Evolutionary conservation across 2,329 filamentous ascomycete genomes (phyloP).

Genomic region (Arthrinium phaeospermum): DNA sequence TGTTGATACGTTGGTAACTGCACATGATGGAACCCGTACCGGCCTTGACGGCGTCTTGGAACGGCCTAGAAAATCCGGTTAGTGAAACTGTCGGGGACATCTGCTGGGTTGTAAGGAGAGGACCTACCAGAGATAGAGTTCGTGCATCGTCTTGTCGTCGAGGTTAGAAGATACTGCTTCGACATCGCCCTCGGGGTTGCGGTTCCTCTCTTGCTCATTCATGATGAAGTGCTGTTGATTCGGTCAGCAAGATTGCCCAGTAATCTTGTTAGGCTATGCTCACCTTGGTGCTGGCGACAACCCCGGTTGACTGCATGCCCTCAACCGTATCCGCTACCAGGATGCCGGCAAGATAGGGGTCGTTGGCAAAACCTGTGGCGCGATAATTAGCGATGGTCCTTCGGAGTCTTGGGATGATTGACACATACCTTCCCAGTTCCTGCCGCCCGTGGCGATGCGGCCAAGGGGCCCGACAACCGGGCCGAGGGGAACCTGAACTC

Average conservation of each 20-base stretch:
- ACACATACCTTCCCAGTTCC: slow-evolving; percentile 65
- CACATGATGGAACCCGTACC: slow-evolving; percentile 64
- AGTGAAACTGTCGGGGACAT: not conserved
- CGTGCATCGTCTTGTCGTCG: slow-evolving; percentile 64
- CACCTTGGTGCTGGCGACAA: slow-evolving; percentile 69
- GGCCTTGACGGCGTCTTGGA: slow-evolving; percentile 69
- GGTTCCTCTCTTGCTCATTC: slow-evolving; percentile 79
- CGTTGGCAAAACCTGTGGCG: slow-evolving; percentile 45
- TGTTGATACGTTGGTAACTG: slow-evolving; percentile 75
- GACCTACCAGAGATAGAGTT: slow-evolving; percentile 67
- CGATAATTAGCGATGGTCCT: not conserved
- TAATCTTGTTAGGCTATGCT: not conserved
- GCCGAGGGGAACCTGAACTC: slow-evolving; percentile 78
- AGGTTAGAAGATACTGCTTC: slow-evolving; percentile 61
- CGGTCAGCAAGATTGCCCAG: not conserved
- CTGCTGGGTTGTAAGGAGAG: no score
- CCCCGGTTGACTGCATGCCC: slow-evolving; percentile 72
- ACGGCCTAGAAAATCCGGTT: slow-evolving; percentile 55
- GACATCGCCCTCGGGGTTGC: slow-evolving; percentile 64
- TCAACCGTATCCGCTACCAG: slow-evolving; percentile 60
- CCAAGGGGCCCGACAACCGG: slow-evolving; percentile 75
- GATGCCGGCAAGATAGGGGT: slow-evolving; percentile 65
- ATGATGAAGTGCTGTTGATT: slow-evolving; percentile 60
- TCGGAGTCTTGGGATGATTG: not conserved
- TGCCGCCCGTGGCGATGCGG: slow-evolving; percentile 63